Percentiles rank a stretch among this genome's conserved stretches.
Evolutionary conservation across 768 basidiomycete species (phyloP).

Genomic region (Omphalotus guepiniiformis): DNA sequence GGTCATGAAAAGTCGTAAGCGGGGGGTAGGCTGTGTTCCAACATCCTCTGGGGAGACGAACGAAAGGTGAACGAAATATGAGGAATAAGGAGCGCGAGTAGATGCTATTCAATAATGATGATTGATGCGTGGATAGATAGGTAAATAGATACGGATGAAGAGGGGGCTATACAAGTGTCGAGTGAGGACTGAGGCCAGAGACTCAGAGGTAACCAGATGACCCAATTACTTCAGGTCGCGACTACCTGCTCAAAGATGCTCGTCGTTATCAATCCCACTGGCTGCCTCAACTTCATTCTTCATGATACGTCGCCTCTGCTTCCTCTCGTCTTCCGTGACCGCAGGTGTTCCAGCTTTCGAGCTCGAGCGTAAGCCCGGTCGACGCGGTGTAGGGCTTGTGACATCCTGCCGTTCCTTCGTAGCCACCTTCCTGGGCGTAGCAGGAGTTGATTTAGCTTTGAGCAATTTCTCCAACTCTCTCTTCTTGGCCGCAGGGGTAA

Average conservation of each 20-base stretch:
- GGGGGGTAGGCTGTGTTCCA: too few relatives aligned
- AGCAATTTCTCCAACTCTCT: constrained; percentile 16
- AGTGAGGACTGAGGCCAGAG: too few relatives aligned
- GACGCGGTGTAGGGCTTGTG: constrained; percentile 24
- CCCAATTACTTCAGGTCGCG: too few relatives aligned
- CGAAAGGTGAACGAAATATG: too few relatives aligned
- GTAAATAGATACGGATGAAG: too few relatives aligned
- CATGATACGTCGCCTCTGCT: constrained; percentile 25
- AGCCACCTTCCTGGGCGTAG: constrained; percentile 20
- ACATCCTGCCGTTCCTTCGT: constrained; percentile 13
- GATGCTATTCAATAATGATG: too few relatives aligned
- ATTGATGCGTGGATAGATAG: too few relatives aligned
- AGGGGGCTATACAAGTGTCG: too few relatives aligned
- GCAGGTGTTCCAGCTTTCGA: constrained; percentile 20
- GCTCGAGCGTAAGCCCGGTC: constrained; percentile 12
- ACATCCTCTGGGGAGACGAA: too few relatives aligned
- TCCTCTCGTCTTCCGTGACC: constrained; percentile 19
- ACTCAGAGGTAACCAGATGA: too few relatives aligned
- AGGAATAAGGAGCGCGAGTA: too few relatives aligned
- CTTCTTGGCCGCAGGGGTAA: constrained; percentile 20
- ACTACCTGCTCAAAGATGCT: constrained; percentile 4
- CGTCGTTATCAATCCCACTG: constrained; percentile 18
- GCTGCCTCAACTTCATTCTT: constrained; percentile 31
- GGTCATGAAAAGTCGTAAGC: too few relatives aligned
- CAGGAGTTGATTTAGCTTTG: constrained; percentile 21